phyloP scores from a whole-genome alignment of 75 land plant genomes.

The Cryptomeria japonica region DNA sequence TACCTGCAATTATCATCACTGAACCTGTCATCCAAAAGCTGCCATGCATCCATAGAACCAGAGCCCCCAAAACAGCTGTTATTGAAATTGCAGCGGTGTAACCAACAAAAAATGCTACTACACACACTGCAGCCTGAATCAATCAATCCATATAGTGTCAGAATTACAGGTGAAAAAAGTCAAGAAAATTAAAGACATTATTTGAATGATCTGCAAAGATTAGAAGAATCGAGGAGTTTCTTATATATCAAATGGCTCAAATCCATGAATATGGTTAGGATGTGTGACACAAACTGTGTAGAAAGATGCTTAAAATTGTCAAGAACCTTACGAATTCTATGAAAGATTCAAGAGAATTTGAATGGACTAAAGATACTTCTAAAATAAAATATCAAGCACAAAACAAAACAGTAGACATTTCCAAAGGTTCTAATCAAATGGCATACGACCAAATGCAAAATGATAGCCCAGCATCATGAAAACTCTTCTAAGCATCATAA shows the following conservation, averaged over 20 bases:
- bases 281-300: not conserved
- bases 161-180: not conserved
- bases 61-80: constrained; percentile 34
- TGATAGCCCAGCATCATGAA: not conserved
- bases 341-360: not conserved
- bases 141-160: constrained; percentile 12
- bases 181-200: not conserved
- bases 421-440: not conserved
- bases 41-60: constrained; percentile 81
- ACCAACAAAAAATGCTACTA: constrained; percentile 52
- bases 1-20: constrained; percentile 72
- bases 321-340: not conserved
- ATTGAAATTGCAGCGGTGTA: constrained; percentile 53
- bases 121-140: constrained; percentile 56
- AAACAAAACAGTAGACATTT: not conserved
- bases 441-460: not conserved
- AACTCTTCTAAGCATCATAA: not conserved
- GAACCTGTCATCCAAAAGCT: constrained; percentile 89
- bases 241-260: not conserved
- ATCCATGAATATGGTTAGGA: not conserved
- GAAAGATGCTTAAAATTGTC: not conserved
- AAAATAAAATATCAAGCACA: not conserved
- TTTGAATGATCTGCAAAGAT: not conserved
- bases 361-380: not conserved
- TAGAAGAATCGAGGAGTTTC: not conserved